Conservation (phyloP, 768 basidiomycete genomes). For the Collybia sp. region DNA sequence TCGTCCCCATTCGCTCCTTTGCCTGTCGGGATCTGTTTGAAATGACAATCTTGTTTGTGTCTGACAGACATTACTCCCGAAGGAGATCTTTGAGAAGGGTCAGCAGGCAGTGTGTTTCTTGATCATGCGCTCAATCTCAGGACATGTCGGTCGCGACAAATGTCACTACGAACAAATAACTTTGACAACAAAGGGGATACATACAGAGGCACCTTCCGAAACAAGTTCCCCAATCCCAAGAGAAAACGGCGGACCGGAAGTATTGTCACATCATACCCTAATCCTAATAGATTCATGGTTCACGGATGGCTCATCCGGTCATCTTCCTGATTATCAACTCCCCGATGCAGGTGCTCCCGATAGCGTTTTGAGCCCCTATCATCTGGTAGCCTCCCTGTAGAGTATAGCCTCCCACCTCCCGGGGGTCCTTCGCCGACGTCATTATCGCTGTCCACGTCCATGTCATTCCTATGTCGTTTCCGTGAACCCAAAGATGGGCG, state of each 20-base stretch:
- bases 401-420: slow-evolving; percentile 26
- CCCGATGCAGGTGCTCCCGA: slow-evolving; percentile 36
- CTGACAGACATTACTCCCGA: too few species aligned
- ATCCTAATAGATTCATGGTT: slow-evolving; percentile 11
- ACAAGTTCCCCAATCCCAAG: slow-evolving; percentile 7
- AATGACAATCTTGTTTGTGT: too few species aligned
- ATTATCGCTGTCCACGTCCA: slow-evolving; percentile 58
- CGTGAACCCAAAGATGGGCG: slow-evolving; percentile 40
- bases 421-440: slow-evolving; percentile 31
- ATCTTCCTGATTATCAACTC: slow-evolving; percentile 35
- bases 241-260: slow-evolving; percentile 7
- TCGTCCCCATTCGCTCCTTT: too few species aligned
- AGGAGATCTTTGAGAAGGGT: too few species aligned
- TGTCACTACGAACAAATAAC: slow-evolving; percentile 16
- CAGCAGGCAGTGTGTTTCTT: too few species aligned
- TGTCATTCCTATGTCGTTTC: slow-evolving; percentile 58
- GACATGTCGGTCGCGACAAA: slow-evolving; percentile 5
- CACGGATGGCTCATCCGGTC: slow-evolving; percentile 25
- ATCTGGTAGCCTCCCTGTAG: slow-evolving; percentile 32
- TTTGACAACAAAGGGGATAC: slow-evolving; percentile 13
- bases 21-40: too few species aligned
- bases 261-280: slow-evolving; percentile 5
- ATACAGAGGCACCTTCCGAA: slow-evolving; percentile 11
- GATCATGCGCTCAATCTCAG: too few species aligned
- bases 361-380: slow-evolving; percentile 59